Evolutionary conservation across 2,329 filamentous ascomycete genomes (phyloP).

Genomic region (Pseudogymnoascus sp.): DNA sequence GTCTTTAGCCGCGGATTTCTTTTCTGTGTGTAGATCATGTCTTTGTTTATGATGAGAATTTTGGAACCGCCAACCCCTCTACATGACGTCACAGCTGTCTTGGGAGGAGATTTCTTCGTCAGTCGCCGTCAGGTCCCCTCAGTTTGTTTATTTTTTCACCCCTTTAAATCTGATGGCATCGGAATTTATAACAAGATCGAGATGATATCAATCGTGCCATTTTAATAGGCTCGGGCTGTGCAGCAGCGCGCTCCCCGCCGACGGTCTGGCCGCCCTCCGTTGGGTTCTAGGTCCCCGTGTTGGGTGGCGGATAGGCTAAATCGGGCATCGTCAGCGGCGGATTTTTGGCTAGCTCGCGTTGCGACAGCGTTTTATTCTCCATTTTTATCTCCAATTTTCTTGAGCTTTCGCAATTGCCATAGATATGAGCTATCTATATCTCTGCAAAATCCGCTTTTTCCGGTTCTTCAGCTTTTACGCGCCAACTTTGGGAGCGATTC

Average conservation of each 20-base stretch:
- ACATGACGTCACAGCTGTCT: neutral
- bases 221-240: neutral
- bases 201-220: neutral
- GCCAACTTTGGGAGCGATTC: neutral
- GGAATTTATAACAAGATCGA: neutral
- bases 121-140: neutral
- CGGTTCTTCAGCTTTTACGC: neutral
- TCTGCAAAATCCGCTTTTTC: neutral
- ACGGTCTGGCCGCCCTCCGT: constrained; percentile 1
- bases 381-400: constrained; percentile 5
- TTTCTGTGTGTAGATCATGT: neutral
- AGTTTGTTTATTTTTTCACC: neutral
- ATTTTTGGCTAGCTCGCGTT: neutral
- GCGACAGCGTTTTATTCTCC: constrained; percentile 2
- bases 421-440: constrained; percentile 9
- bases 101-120: neutral
- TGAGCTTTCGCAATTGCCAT: neutral
- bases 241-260: neutral
- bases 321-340: neutral
- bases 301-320: constrained; percentile 7
- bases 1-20: neutral
- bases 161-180: neutral
- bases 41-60: neutral
- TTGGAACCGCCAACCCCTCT: neutral
- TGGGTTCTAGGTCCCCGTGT: constrained; percentile 1